Evolutionary conservation across 306 rosid species (phyloP).

Genomic region (Macrotyloma uniflorum): DNA sequence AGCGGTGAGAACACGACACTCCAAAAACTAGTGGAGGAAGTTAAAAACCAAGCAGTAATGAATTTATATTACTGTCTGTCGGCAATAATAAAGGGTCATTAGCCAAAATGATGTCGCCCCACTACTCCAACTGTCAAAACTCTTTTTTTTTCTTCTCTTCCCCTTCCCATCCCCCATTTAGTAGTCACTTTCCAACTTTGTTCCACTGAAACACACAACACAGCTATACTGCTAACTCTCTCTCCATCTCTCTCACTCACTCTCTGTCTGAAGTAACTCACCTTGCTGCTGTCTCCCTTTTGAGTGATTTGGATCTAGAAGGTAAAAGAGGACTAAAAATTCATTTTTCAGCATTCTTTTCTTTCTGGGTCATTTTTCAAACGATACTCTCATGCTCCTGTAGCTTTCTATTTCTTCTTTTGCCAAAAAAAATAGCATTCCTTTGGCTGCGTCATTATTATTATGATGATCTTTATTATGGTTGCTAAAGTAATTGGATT

Average conservation of each 20-base stretch:
- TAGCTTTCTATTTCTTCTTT: not conserved
- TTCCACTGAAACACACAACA: not conserved
- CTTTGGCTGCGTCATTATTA: not conserved
- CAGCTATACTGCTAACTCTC: not conserved
- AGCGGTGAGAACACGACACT: not conserved
- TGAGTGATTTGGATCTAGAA: slow-evolving; percentile 29
- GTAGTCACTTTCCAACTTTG: slow-evolving; percentile 3
- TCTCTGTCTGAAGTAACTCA: not conserved
- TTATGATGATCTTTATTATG: not conserved
- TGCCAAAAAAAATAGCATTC: not conserved
- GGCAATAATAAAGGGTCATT: slow-evolving; percentile 28
- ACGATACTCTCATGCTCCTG: not conserved
- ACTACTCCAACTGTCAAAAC: slow-evolving; percentile 42
- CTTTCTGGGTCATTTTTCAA: not conserved
- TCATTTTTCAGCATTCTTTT: not conserved
- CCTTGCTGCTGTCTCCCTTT: not conserved
- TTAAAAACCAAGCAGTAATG: not conserved
- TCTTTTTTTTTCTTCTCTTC: not conserved
- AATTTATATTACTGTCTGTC: slow-evolving; percentile 1
- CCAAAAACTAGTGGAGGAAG: not conserved
- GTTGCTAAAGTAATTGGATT: slow-evolving; percentile 25
- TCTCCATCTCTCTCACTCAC: slow-evolving; percentile 9
- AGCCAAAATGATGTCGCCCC: not conserved
- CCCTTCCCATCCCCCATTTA: not conserved
- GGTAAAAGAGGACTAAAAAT: not conserved